A percentile compares a stretch with the other conserved stretches of the same genome.
Evolutionary conservation across 2,329 filamentous ascomycete genomes (phyloP).

Genomic region (Aureobasidium sp.): DNA sequence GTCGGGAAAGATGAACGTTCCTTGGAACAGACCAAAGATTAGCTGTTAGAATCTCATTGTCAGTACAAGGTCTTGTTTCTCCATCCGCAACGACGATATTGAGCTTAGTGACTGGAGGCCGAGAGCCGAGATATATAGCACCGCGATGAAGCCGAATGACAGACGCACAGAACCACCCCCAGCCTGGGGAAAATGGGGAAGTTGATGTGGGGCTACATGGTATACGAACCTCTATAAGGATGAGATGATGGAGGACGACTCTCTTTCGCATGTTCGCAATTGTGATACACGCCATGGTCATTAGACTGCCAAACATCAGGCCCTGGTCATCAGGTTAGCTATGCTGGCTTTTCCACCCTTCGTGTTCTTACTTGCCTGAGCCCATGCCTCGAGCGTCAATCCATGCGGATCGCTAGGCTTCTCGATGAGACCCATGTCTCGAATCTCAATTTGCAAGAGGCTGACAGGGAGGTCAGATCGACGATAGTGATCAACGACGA

Average conservation of each 20-base stretch:
- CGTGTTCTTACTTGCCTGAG: conserved; percentile 6
- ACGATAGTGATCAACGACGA: neutral
- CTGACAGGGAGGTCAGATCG: neutral
- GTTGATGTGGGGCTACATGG: conserved; percentile 37
- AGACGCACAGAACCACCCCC: neutral
- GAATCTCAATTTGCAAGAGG: neutral
- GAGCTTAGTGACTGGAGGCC: neutral
- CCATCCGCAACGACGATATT: neutral
- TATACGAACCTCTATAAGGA: conserved; percentile 41
- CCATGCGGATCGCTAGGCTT: conserved; percentile 18
- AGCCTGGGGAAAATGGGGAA: neutral
- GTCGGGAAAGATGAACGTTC: conserved; percentile 31
- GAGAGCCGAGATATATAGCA: neutral
- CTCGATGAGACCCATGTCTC: conserved; percentile 14
- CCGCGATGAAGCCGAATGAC: neutral
- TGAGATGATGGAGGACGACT: conserved; percentile 44
- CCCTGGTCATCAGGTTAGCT: conserved; percentile 25
- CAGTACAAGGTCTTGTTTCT: neutral
- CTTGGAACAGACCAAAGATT: conserved; percentile 50
- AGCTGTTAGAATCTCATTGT: conserved; percentile 33
- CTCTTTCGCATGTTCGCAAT: conserved; percentile 43
- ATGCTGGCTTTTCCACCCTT: neutral
- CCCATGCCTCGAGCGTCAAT: conserved; percentile 20
- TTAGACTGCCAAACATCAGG: conserved; percentile 33
- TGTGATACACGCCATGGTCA: conserved; percentile 44